Percentiles rank a stretch among this genome's conserved stretches.
These are phyloP conservation scores for Heimioporus sp. DNA, from an alignment of 768 basidiomycete species.

Conservation along the genomic window DNA sequence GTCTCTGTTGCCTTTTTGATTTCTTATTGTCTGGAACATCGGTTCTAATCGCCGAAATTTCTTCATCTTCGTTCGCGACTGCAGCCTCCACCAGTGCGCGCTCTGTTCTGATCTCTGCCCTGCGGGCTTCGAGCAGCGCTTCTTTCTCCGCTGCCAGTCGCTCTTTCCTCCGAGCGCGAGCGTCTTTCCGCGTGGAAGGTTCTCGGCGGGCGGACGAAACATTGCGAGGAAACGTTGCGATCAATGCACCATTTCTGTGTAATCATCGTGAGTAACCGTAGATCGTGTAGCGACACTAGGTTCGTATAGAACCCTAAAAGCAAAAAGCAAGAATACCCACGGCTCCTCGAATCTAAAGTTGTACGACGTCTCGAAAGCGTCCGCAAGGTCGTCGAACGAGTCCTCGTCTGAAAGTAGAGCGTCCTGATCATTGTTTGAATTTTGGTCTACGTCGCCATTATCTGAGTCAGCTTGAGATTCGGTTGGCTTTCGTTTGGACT, in stretches of 20 bases:
- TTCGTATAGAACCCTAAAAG: background rate
- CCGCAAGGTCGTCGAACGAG: slow-evolving; percentile 87
- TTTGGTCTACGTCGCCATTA: slow-evolving; percentile 12
- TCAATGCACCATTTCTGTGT: slow-evolving; percentile 59
- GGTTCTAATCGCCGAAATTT: slow-evolving; percentile 21
- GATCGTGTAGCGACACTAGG: background rate
- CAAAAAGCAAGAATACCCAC: slow-evolving; percentile 44
- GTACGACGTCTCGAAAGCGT: slow-evolving; percentile 93
- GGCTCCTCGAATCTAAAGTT: slow-evolving; percentile 98
- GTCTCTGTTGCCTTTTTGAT: slow-evolving; percentile 29
- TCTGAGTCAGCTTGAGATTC: slow-evolving; percentile 15
- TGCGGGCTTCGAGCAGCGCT: slow-evolving; percentile 77
- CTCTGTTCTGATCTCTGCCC: slow-evolving; percentile 74
- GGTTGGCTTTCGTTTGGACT: slow-evolving; percentile 19
- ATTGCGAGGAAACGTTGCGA: slow-evolving; percentile 76
- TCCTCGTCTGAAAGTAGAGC: slow-evolving; percentile 54
- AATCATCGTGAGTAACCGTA: background rate
- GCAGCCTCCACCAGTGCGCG: slow-evolving; percentile 60
- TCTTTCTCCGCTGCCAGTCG: slow-evolving; percentile 67
- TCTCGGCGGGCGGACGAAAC: slow-evolving; percentile 65
- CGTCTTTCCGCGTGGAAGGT: slow-evolving; percentile 79
- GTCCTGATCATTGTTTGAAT: slow-evolving; percentile 21
- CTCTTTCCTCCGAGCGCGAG: slow-evolving; percentile 72
- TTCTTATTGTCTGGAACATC: slow-evolving; percentile 62
- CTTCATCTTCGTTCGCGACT: slow-evolving; percentile 58